These are phyloP conservation scores for Chlamydomonas asymmetrica DNA, from an alignment of 139 green algal genomes.

Conservation along the genomic window DNA sequence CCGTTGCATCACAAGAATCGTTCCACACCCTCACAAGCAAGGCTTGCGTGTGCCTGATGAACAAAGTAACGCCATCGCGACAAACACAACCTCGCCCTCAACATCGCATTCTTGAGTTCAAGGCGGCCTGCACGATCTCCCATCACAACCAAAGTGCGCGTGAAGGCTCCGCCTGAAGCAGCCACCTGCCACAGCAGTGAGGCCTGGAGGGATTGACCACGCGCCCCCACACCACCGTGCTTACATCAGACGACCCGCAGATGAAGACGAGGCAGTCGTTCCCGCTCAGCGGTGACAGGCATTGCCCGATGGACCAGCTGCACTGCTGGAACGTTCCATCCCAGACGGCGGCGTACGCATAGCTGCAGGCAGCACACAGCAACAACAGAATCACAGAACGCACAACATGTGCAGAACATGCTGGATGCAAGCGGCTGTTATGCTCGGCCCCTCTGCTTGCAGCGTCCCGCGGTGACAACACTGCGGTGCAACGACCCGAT, in stretches of 20 bases:
- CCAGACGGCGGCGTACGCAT: conserved; percentile 63
- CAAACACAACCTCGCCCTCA: no score
- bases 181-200: no score
- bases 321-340: conserved; percentile 56
- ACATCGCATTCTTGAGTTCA: no score
- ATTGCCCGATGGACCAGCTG: conserved; percentile 43
- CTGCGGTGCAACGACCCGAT: no score
- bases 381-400: not conserved
- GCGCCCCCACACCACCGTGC: no score
- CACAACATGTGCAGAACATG: not conserved
- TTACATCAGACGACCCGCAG: conserved; percentile 40
- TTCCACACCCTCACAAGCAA: no score
- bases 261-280: conserved; percentile 61
- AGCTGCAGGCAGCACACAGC: conserved; percentile 32
- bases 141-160: not conserved
- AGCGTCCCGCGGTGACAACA: no score
- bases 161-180: no score
- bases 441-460: not conserved
- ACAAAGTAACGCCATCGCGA: no score
- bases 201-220: no score
- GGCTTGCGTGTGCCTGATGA: no score
- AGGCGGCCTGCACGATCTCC: conserved; percentile 8
- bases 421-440: not conserved
- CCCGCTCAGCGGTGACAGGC: conserved; percentile 50
- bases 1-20: no score